phyloP scores from a whole-genome alignment of 2,329 filamentous ascomycete species.

The Aureobasidium sp. region DNA sequence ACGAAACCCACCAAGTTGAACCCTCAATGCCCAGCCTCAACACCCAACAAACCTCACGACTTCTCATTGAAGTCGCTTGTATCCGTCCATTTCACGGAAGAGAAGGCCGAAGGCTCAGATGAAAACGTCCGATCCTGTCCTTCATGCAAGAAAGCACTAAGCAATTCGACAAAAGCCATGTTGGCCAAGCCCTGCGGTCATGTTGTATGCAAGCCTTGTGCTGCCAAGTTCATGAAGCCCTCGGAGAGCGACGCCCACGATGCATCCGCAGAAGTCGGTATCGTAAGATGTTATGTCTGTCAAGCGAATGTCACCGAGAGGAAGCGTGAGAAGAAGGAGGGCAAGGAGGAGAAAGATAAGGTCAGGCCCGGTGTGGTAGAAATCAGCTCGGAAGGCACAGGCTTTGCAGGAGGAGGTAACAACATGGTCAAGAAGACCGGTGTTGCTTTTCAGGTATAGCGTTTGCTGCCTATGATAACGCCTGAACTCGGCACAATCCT shows the following conservation, averaged over 20 bases:
- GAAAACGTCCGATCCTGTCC: conserved; percentile 60
- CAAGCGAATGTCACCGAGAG: conserved; percentile 61
- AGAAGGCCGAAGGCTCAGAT: conserved; percentile 42
- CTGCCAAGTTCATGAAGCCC: conserved; percentile 71
- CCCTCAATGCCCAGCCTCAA: conserved; percentile 57
- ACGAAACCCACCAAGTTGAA: conserved; percentile 39
- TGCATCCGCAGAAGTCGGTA: conserved; percentile 44
- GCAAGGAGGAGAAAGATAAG: conserved; percentile 46
- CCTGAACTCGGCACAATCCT: no score
- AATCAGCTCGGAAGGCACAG: conserved; percentile 80
- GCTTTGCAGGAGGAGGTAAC: conserved; percentile 80
- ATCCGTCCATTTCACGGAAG: conserved; percentile 68
- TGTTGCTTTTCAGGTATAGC: conserved; percentile 75
- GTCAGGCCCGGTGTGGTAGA: conserved; percentile 68
- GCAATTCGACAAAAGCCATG: conserved; percentile 74
- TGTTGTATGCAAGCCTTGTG: conserved; percentile 79
- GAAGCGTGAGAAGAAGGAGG: conserved; percentile 27
- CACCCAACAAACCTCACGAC: conserved; percentile 57
- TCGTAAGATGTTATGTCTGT: conserved; percentile 75
- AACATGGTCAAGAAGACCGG: conserved; percentile 74
- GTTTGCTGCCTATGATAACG: no score
- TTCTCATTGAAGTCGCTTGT: conserved; percentile 75
- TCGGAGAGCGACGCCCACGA: conserved; percentile 53
- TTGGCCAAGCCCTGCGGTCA: conserved; percentile 85
- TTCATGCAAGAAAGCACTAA: conserved; percentile 73